Base-by-base conservation (phyloP, 345 rosid genomes). In the Eucalyptus erythrocorys region DNA sequence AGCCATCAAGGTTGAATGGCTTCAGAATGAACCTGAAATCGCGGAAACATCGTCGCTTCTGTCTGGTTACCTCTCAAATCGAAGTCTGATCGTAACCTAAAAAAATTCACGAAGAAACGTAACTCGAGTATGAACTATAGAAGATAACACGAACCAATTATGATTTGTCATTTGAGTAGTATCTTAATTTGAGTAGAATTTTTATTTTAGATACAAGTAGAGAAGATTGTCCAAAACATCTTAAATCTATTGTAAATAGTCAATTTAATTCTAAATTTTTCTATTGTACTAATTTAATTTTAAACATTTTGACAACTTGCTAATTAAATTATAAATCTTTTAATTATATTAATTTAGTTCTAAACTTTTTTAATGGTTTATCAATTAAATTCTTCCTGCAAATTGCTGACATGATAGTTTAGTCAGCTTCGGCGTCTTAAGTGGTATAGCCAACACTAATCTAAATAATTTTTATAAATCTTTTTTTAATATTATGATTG, bases 401-500 rank as follows among this genome's bases (percentile, higher is more conserved):
- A 19, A 22, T 55, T 55, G 61, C 3, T 0, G 0, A 55, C 61
- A 55, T 24, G 4, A 24, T 8, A 55, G 1, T 55, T 55, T 55
- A 55, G 1, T 22, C 5, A 24, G 3, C 1, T 0, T 19, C 1
- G 10, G 9, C 26, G 4, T 51, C 5, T 51, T 51, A 51, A 51
- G 4, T 1, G 4, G 10, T 51, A 51, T 19, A 51, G 0, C 24
- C 1, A 1, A 26, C 10, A 51, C 10, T 51, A 51, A 51, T 51
- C 1, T 21, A 0, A 5, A 51, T 51, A 51, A 51, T 51, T 51
- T 51, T 19, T 51, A 51, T 19, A 51, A 49, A n/a, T n/a, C 16
- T 49, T 49, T 49, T 48, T 4, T 55, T 8, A 8, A 55, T 22
- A 5, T 53, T 53, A 55, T 53, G 11, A 53, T 19, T 53, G 2